Base-by-base conservation (phyloP, 1,284 basidiomycete genomes). In the Microbotryum saponariae region DNA sequence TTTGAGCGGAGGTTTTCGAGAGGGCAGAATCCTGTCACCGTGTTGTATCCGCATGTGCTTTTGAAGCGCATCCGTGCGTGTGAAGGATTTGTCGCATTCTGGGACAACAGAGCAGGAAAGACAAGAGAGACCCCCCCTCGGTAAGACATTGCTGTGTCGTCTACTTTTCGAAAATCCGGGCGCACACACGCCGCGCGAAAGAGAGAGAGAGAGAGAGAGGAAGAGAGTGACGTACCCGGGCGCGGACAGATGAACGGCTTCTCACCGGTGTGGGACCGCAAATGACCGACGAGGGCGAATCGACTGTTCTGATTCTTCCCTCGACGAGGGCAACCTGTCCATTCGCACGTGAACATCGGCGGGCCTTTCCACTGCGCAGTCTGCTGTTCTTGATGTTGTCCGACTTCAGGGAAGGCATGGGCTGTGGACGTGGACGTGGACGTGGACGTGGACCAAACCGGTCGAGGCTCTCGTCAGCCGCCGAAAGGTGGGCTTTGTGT, bases 61-160 rank as follows among this genome's bases (percentile, higher is more conserved):
- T 20, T 87, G 86, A 18, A 92, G 82, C 25, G 90, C 90, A 75
- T 93, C 91, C 1, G 89, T 90, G 42, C 90, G 86, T 6, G 91
- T 91, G 74, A 93, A 93, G 0, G 88, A 87, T 74, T 91, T 92
- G 78, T 93, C 91, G 73, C 91, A 93, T 77, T 92, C 91, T 88
- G 71, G 42, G 50, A 31, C 0, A 10, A 10, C 6, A 21, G 7
- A 18, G 33, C 20, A 9, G n/a, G 18, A 23, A 37, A 37, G 44
- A 29, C 20, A 8, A 25, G 6, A 25, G 10, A 7, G 25, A 51
- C 14, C 21, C 7, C 7, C 20, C 1, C 18, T 47, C 20, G 18
- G 12, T 44, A 12, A 14, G 18, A 33, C 58, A 31, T 18, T 18
- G 37, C 37, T 42, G 37, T 18, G 37, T 18, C 12, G 16, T 16